phyloP scores from a whole-genome alignment of 2,329 filamentous ascomycete genomes.

The Ceratocystis destructans region DNA sequence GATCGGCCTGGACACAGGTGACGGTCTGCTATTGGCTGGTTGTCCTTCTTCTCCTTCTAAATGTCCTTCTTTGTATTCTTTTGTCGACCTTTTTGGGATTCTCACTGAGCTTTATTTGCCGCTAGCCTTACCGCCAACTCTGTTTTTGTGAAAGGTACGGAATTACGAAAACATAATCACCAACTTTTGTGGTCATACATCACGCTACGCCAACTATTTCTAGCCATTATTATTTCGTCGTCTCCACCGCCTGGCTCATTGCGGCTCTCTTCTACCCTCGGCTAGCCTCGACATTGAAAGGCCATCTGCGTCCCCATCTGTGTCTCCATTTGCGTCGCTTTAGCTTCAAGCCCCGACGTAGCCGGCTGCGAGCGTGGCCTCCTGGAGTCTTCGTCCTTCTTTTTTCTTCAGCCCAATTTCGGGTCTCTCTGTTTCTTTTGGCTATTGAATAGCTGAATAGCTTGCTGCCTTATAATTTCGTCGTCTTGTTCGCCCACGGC shows the following conservation, averaged over 20 bases:
- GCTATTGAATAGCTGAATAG: background rate
- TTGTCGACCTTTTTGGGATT: constrained; percentile 6
- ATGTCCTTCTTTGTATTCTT: constrained; percentile 5
- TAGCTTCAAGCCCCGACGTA: constrained; percentile 6
- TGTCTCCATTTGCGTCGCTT: background rate
- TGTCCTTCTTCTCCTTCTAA: background rate
- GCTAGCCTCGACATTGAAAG: background rate
- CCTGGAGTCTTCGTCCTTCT: constrained; percentile 3
- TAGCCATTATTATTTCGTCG: background rate
- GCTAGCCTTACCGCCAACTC: background rate
- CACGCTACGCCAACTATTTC: background rate
- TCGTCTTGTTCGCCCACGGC: background rate
- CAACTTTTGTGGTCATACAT: background rate
- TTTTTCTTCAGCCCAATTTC: constrained; percentile 3
- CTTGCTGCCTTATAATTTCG: background rate
- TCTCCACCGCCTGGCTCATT: background rate
- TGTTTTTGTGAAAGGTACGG: background rate
- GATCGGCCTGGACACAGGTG: background rate
- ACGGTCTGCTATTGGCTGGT: background rate
- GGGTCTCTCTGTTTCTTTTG: background rate
- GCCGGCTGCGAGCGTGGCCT: constrained; percentile 4
- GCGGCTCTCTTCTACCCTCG: background rate
- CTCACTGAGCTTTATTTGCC: background rate
- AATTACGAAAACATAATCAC: background rate
- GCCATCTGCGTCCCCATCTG: background rate